phyloP scores from a whole-genome alignment of 805 yeast genomes.

The Debaryomyces hansenii region DNA sequence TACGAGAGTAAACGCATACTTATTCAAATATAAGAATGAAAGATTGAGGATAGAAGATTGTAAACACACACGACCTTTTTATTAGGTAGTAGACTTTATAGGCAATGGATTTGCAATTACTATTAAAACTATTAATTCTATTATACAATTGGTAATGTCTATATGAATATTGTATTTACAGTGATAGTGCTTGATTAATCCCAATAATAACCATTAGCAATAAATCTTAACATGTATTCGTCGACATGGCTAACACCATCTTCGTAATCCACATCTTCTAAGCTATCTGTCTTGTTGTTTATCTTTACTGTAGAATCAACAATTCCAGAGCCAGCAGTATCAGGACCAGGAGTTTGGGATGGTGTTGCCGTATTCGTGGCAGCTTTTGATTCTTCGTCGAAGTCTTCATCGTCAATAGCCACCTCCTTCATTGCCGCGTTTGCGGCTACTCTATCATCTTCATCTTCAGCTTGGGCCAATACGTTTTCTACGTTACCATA shows the following conservation, averaged over 20 bases:
- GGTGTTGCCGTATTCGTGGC: constrained; percentile 21
- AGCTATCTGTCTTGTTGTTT: constrained; percentile 19
- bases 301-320: constrained; percentile 9
- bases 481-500: constrained; percentile 53
- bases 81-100: not conserved
- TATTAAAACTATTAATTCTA: not conserved
- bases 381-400: constrained; percentile 48
- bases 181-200: constrained; percentile 1
- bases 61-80: not conserved
- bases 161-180: not conserved
- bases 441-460: constrained; percentile 87
- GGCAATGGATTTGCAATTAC: not conserved
- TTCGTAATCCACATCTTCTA: constrained; percentile 47
- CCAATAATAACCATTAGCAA: constrained; percentile 74
- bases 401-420: constrained; percentile 82
- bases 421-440: constrained; percentile 84
- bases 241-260: constrained; percentile 83
- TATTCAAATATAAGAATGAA: not conserved
- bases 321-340: constrained; percentile 9
- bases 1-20: not conserved
- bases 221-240: constrained; percentile 91
- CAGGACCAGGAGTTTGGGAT: constrained; percentile 28
- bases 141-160: not conserved
- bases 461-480: constrained; percentile 93
- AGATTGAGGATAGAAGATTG: not conserved